Base-by-base conservation (phyloP, 2,329 filamentous ascomycete species). In the Parastagonospora avenae region DNA sequence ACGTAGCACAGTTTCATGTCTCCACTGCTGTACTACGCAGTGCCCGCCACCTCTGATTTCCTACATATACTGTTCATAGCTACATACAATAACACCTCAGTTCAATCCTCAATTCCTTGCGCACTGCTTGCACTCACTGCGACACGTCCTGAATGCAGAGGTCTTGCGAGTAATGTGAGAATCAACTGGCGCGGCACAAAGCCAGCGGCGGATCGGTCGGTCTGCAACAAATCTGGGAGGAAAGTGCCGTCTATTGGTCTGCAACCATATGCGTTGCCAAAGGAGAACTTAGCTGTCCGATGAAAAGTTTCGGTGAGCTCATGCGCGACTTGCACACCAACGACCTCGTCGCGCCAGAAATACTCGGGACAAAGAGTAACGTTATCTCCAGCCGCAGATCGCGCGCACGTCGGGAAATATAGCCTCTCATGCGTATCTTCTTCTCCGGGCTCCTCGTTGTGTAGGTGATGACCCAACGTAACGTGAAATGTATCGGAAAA, bases 221-320 rank as follows among this genome's bases (percentile, higher is more conserved):
- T 32, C 9, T 32, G 30, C 30, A 37, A 37, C 33, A 24, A 5
- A 24, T 24, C 19, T 24, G 19, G 19, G 5, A 24, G 19, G 19
- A 24, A 24, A 5, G 19, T 24, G 19, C 19, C 19, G 19, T 24
- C 19, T 24, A 24, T 24, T 24, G 19, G 19, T 24, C 5, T 24
- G 19, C 19, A 24, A 24, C 19, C 19, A 24, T 24, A 24, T 12
- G 2, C 12, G 14, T 12, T 15, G 4, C 14, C 12, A 12, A 35
- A 14, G 5, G 7, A 12, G 32, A 35, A 35, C 10, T 12, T 35
- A 4, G 32, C 7, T 3, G 32, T 19, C 32, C 19, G 31, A 24
- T 45, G 30, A 27, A 33, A 45, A 10, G 33, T 28, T 45, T 45
- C 42, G 8, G 4, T 29, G 8, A 38, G 42, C 33, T 38, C 42